Conservation (phyloP, 2,329 filamentous ascomycete genomes). For the Fusarium tuaranense region DNA sequence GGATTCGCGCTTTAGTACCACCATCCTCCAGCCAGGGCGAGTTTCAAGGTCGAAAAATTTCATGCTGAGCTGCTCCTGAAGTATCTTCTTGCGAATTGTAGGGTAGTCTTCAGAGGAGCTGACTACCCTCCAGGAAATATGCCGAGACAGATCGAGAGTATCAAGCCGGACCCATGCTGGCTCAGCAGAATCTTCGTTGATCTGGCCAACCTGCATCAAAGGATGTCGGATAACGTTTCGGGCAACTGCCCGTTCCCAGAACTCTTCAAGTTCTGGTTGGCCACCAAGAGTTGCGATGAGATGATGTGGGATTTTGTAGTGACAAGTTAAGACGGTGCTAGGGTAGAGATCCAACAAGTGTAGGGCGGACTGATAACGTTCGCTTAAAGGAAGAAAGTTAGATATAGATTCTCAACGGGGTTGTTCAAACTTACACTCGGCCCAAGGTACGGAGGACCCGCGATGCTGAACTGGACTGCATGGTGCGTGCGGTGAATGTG, state of each 20-base stretch:
- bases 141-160: slow-evolving; percentile 28
- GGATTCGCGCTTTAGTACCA: slow-evolving; percentile 4
- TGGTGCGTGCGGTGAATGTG: background rate
- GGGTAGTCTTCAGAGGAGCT: background rate
- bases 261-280: background rate
- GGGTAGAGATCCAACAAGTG: background rate
- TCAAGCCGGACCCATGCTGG: slow-evolving; percentile 30
- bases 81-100: background rate
- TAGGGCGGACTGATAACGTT: background rate
- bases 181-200: slow-evolving; percentile 14
- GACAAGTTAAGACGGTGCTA: slow-evolving; percentile 19
- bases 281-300: background rate
- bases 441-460: background rate
- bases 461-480: background rate
- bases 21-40: slow-evolving; percentile 10
- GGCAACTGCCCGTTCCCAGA: slow-evolving; percentile 21
- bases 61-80: slow-evolving; percentile 15
- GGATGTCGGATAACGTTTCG: slow-evolving; percentile 29
- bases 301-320: slow-evolving; percentile 16
- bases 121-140: slow-evolving; percentile 33
- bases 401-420: background rate
- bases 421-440: background rate
- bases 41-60: slow-evolving; percentile 22
- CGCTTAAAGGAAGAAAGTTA: background rate
- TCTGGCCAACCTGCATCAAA: slow-evolving; percentile 36